A percentile compares a stretch with the other conserved stretches of the same genome.
Evolutionary conservation across 1,139 yeast species (phyloP).

Genomic region (Pichia sp.): DNA sequence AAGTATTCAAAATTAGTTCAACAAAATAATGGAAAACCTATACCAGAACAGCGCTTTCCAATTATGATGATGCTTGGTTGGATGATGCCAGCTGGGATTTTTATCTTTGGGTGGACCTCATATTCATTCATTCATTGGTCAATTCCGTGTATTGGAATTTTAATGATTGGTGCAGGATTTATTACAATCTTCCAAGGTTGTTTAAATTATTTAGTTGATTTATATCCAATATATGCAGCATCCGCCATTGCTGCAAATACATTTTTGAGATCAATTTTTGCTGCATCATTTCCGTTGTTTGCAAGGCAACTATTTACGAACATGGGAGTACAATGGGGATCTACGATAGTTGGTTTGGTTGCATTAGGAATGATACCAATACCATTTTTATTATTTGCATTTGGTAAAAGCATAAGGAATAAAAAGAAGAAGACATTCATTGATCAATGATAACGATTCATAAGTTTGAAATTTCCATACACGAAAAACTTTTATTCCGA

Average conservation of each 20-base stretch:
- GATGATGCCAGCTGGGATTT: conserved; percentile 60
- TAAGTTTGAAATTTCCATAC: too few relatives aligned
- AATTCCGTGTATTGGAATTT: conserved; percentile 61
- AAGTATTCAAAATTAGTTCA: conserved; percentile 31
- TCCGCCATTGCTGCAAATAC: conserved; percentile 80
- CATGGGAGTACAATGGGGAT: conserved; percentile 58
- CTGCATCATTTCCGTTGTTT: conserved; percentile 75
- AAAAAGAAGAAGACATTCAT: too few relatives aligned
- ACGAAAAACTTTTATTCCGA: too few relatives aligned
- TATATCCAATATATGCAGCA: conserved; percentile 61
- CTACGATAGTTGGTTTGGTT: conserved; percentile 49
- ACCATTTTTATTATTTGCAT: conserved; percentile 54
- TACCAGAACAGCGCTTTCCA: conserved; percentile 59
- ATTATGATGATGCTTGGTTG: conserved; percentile 44
- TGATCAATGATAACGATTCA: too few relatives aligned
- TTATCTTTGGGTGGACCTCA: conserved; percentile 75
- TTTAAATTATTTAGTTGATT: conserved; percentile 52
- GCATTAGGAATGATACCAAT: conserved; percentile 56
- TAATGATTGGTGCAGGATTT: conserved; percentile 55
- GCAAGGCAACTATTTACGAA: conserved; percentile 48
- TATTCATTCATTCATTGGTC: conserved; percentile 62
- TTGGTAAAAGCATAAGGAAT: conserved; percentile 44
- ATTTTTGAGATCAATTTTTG: conserved; percentile 59
- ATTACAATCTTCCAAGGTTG: conserved; percentile 28
- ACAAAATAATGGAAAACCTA: conserved; percentile 36